Percentiles rank a stretch among this genome's conserved stretches.
Evolutionary conservation across 2,329 filamentous ascomycete genomes (phyloP).

Genomic region (Colletotrichum abscissum): DNA sequence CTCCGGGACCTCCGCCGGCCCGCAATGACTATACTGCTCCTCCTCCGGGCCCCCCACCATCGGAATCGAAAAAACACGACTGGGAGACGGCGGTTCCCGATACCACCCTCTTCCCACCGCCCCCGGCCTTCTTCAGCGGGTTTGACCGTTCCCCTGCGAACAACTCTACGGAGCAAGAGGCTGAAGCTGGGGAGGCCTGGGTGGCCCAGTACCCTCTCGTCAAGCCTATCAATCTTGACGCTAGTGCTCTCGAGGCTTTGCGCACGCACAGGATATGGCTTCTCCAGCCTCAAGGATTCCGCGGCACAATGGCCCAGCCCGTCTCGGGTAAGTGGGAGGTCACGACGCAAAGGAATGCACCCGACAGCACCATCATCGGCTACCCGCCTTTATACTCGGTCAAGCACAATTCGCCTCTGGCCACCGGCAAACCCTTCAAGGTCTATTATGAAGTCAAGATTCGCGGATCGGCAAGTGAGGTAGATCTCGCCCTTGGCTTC

Average conservation of each 20-base stretch:
- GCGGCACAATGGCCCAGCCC: slow-evolving; percentile 57
- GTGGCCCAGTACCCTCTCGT: slow-evolving; percentile 70
- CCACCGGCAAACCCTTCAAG: slow-evolving; percentile 55
- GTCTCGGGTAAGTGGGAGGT: slow-evolving; percentile 64
- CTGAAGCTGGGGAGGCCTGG: slow-evolving; percentile 74
- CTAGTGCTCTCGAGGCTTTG: slow-evolving; percentile 59
- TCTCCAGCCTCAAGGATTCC: slow-evolving; percentile 60
- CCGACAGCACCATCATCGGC: slow-evolving; percentile 73
- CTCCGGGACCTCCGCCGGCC: slow-evolving; percentile 44
- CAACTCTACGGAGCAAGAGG: slow-evolving; percentile 75
- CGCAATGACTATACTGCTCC: slow-evolving; percentile 45
- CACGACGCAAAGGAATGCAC: slow-evolving; percentile 53
- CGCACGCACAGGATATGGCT: slow-evolving; percentile 64
- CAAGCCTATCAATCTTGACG: slow-evolving; percentile 61
- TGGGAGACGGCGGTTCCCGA: slow-evolving; percentile 80
- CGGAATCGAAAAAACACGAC: slow-evolving; percentile 63
- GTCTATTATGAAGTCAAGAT: slow-evolving; percentile 81
- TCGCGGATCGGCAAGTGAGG: slow-evolving; percentile 54
- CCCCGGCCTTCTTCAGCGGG: slow-evolving; percentile 73
- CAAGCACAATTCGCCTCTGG: slow-evolving; percentile 66
- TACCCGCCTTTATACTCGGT: slow-evolving; percentile 77
- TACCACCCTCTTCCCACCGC: slow-evolving; percentile 77
- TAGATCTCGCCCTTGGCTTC: slow-evolving; percentile 75
- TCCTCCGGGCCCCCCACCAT: slow-evolving; percentile 46
- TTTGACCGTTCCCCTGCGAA: slow-evolving; percentile 74